phyloP scores from a whole-genome alignment of 1,284 basidiomycete species.

The Ganoderma resinaceum region DNA sequence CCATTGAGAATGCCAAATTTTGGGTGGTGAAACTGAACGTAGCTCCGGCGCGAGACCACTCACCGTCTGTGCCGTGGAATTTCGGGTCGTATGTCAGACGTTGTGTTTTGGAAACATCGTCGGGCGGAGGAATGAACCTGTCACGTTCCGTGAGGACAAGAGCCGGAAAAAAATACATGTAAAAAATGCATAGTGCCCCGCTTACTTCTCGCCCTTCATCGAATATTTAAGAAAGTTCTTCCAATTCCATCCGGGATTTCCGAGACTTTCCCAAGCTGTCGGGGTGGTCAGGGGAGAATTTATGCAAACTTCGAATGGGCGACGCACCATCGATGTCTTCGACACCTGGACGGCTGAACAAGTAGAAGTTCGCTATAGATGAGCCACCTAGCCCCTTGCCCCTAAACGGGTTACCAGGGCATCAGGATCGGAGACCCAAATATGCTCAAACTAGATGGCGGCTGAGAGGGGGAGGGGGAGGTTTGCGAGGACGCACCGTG shows the following conservation, averaged over 20 bases:
- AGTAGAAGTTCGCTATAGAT: conserved; percentile 27
- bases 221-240: conserved; percentile 22
- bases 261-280: conserved; percentile 29
- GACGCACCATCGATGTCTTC: conserved; percentile 24
- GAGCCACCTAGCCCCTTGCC: conserved; percentile 29
- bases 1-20: not conserved
- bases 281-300: not conserved
- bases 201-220: conserved; percentile 13
- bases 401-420: not conserved
- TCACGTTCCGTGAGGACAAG: not conserved
- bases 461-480: too few species aligned
- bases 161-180: not conserved
- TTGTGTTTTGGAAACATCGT: conserved; percentile 1
- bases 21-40: too few species aligned
- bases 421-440: not conserved
- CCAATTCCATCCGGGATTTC: conserved; percentile 37
- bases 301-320: not conserved
- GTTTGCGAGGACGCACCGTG: not conserved
- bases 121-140: conserved; percentile 14
- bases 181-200: too few species aligned
- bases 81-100: conserved; percentile 12
- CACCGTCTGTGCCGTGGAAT: conserved; percentile 17
- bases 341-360: conserved; percentile 19
- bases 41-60: too few species aligned
- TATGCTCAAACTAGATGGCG: too few species aligned